Evolutionary conservation across 345 rosid species (phyloP).

Genomic region (Heritiera fomes): DNA sequence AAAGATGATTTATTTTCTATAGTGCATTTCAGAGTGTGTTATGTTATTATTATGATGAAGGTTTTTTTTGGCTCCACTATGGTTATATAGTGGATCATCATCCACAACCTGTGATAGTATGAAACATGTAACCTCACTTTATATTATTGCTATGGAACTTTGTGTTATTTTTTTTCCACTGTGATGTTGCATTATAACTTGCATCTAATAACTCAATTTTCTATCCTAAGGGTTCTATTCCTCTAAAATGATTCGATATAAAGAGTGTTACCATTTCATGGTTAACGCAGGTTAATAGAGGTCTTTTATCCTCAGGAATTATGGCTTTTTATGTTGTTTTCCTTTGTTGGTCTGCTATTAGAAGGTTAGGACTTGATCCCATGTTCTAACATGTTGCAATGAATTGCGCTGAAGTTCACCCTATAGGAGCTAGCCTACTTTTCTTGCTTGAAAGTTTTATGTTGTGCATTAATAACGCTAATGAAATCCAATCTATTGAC

Average conservation of each 20-base stretch:
- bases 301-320: conserved; percentile 76
- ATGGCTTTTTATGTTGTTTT: conserved; percentile 90
- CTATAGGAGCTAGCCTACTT: not conserved
- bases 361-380: conserved; percentile 57
- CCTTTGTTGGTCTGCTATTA: conserved; percentile 92
- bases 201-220: not conserved
- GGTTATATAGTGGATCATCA: not conserved
- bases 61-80: not conserved
- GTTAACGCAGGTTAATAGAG: conserved; percentile 61
- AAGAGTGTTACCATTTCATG: not conserved
- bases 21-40: not conserved
- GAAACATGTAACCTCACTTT: not conserved
- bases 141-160: not conserved
- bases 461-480: not conserved
- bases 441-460: not conserved
- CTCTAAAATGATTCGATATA: conserved; percentile 3
- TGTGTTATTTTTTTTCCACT: not conserved
- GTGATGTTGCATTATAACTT: not conserved
- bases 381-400: not conserved
- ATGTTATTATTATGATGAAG: not conserved
- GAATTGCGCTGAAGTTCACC: not conserved
- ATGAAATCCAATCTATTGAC: not conserved
- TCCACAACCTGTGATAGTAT: not conserved
- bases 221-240: not conserved
- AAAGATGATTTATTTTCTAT: not conserved